These are phyloP conservation scores for Gnomoniopsis sp. DNA, from an alignment of 2,329 filamentous ascomycete genomes.

Conservation along the genomic window DNA sequence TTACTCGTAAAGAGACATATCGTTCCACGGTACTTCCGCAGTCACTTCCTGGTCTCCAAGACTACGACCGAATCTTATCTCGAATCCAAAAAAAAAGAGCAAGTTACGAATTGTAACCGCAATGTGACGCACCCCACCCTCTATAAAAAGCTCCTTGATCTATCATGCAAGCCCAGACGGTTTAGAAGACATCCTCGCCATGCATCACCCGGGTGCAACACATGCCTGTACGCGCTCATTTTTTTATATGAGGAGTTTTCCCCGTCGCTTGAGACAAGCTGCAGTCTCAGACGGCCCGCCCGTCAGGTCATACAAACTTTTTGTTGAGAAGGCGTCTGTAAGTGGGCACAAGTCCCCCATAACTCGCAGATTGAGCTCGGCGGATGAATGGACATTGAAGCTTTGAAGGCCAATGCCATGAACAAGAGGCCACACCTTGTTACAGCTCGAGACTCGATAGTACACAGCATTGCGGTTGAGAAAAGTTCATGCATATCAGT, in stretches of 20 bases:
- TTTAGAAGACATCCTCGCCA: neutral
- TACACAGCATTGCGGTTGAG: neutral
- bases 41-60: too few relatives aligned
- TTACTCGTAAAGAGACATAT: too few relatives aligned
- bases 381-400: neutral
- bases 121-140: neutral
- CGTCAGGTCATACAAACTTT: neutral
- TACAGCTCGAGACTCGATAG: neutral
- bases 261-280: neutral
- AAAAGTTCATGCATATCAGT: neutral
- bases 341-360: neutral
- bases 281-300: too few relatives aligned
- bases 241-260: neutral
- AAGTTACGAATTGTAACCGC: neutral
- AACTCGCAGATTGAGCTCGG: neutral
- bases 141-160: neutral
- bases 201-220: neutral
- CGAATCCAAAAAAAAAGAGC: too few relatives aligned
- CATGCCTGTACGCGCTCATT: neutral
- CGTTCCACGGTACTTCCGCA: too few relatives aligned
- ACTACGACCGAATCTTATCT: too few relatives aligned
- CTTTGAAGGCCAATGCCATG: neutral
- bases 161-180: neutral
- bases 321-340: neutral
- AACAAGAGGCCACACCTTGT: neutral